Evolutionary conservation across 371 early-diverging fungal genomes (phyloP).

Genomic region (Lichtheimia corymbifera): DNA sequence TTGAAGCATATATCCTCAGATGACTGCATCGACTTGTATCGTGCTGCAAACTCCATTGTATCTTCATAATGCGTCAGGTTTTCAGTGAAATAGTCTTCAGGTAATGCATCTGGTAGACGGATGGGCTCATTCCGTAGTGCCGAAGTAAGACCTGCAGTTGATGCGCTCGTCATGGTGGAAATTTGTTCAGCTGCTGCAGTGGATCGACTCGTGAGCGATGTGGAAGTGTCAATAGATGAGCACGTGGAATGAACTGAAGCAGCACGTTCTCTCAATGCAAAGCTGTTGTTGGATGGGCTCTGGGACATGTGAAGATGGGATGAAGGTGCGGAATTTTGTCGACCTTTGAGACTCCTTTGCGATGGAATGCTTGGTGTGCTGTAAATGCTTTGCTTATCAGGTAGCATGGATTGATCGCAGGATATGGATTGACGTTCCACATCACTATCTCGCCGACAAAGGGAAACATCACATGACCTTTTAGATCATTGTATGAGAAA

Average conservation of each 20-base stretch:
- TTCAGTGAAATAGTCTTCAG: constrained; percentile 54
- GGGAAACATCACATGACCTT: constrained; percentile 6
- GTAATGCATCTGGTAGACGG: constrained; percentile 42
- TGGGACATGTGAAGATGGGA: constrained; percentile 15
- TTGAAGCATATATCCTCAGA: constrained; percentile 12
- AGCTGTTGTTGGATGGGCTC: constrained; percentile 15
- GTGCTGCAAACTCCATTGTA: constrained; percentile 51
- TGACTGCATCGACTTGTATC: constrained; percentile 38
- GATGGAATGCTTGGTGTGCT: constrained; percentile 18
- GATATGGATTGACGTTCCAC: constrained; percentile 1
- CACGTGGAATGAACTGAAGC: constrained; percentile 47
- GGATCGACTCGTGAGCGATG: constrained; percentile 27
- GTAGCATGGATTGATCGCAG: constrained; percentile 2
- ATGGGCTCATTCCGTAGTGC: constrained; percentile 57
- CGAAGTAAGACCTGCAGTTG: constrained; percentile 25
- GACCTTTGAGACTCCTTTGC: constrained; percentile 15
- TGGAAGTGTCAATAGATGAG: constrained; percentile 43
- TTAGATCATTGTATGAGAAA: too few relatives aligned
- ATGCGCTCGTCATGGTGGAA: constrained; percentile 8
- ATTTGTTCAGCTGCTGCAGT: constrained; percentile 7
- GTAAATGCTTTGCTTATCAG: constrained; percentile 8
- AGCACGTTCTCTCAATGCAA: constrained; percentile 31
- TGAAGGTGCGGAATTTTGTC: constrained; percentile 11
- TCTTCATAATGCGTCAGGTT: constrained; percentile 61
- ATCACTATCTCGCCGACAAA: constrained; percentile 5